phyloP scores from a whole-genome alignment of 345 rosid species.

The Lepidium aucheri region DNA sequence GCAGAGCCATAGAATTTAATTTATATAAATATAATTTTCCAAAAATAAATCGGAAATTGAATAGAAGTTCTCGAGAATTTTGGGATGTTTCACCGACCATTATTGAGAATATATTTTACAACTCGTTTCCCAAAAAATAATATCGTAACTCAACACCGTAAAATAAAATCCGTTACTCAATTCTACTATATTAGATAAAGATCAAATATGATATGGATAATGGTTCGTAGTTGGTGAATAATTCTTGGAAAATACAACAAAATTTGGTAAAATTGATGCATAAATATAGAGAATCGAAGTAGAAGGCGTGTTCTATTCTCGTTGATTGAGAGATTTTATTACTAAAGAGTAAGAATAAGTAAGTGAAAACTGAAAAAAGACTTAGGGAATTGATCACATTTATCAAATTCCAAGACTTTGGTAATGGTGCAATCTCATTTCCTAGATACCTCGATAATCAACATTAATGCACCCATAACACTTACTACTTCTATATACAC shows the following conservation, averaged over 20 bases:
- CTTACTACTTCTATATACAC: neutral
- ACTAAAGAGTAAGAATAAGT: too few relatives aligned
- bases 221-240: neutral
- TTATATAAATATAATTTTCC: neutral
- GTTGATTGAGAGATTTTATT: conserved; percentile 12
- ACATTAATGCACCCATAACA: conserved; percentile 25
- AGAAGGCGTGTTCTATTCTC: conserved; percentile 25
- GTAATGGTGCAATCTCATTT: conserved; percentile 22
- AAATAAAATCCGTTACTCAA: neutral
- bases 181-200: neutral
- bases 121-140: conserved; percentile 10
- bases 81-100: conserved; percentile 20
- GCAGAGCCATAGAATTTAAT: neutral
- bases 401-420: conserved; percentile 23
- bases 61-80: conserved; percentile 18
- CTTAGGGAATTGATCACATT: conserved; percentile 23
- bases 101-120: neutral
- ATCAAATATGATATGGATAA: conserved; percentile 1
- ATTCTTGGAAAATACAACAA: neutral
- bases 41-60: neutral
- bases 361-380: conserved; percentile 20
- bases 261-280: conserved; percentile 14
- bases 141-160: neutral
- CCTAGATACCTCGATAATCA: conserved; percentile 26
- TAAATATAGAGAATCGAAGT: conserved; percentile 14